Base-by-base conservation (phyloP, 768 basidiomycete genomes). In the Hortiboletus flavorubellus region DNA sequence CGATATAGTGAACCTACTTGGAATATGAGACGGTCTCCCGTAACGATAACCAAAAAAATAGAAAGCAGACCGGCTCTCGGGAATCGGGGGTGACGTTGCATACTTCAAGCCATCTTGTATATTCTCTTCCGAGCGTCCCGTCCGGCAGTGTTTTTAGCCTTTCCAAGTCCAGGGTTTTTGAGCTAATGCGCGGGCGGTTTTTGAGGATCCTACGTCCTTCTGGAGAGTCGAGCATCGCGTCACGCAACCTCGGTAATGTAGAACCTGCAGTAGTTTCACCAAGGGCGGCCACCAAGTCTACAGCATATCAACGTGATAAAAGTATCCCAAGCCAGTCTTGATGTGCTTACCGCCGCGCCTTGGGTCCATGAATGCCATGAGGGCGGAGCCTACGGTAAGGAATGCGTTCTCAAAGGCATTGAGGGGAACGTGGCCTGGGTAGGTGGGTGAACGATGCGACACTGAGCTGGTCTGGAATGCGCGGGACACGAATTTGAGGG, bases 251-350 rank as follows among this genome's bases (percentile, higher is more conserved):
- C 7, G 90, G 86, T 40, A 98, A 78, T 51, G 85, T 84, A 0
- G 83, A 78, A 3, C 90, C 87, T 7, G 93, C 90, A 1, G 96
- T 94, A 1, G 93, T 93, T 72, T 98, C 97, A 23, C 92, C 93
- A 9, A 98, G 80, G 5, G 92, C 89, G 11, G 97, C 95, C 40
- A 98, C 82, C 87, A 99, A 93, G 70, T 99, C 95, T 98, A 59
- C 11, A 14, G n/a, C 2, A 6, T 38, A 29, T 57, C 30, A 48
- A 49, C 30, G 38, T 23, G 18, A n/a, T 11, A 33, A 48, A n/a
- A 30, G 38, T 35, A 8, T 51, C 11, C 23, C 43, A 15, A 44
- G 18, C 1, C 3, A 44, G 49, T 21, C 30, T 39, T 4, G 30
- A 44, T 35, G 40, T 5, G 69, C 87, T 68, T 64, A 93, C 95